phyloP scores from a whole-genome alignment of 306 rosid species.

The Glycine latifolia region DNA sequence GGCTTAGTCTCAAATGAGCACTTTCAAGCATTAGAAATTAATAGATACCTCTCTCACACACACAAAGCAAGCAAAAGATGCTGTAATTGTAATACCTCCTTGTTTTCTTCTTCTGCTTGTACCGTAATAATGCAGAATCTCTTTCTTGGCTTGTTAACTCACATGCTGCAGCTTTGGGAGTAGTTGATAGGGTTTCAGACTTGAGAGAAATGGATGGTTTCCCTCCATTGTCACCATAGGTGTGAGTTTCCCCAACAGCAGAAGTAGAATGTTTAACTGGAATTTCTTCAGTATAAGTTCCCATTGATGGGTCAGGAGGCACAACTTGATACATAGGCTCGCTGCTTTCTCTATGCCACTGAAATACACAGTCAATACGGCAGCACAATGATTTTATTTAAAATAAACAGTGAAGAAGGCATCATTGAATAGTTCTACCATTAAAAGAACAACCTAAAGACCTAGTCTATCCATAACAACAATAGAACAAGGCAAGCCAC shows the following conservation, averaged over 20 bases:
- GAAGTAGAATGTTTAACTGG: constrained; percentile 48
- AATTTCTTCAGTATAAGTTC: constrained; percentile 56
- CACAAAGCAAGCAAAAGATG: constrained; percentile 6
- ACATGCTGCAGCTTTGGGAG: constrained; percentile 55
- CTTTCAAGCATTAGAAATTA: too few species aligned
- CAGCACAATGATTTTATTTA: too few species aligned
- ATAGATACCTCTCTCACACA: too few species aligned
- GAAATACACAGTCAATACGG: background rate
- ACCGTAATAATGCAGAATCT: constrained; percentile 81
- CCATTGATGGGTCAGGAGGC: constrained; percentile 45
- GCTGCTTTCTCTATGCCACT: constrained; percentile 54
- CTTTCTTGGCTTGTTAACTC: constrained; percentile 74
- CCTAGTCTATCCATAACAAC: too few species aligned
- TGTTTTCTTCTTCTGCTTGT: constrained; percentile 90
- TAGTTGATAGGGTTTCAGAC: constrained; percentile 48
- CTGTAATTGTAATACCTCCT: constrained; percentile 69
- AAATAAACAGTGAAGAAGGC: background rate
- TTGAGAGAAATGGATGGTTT: constrained; percentile 39
- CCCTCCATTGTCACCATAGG: constrained; percentile 43
- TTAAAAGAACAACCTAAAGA: background rate
- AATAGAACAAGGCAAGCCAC: too few species aligned
- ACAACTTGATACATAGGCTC: constrained; percentile 56
- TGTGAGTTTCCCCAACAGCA: constrained; percentile 46
- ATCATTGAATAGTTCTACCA: constrained; percentile 17
- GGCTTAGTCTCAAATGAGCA: too few species aligned